Evolutionary conservation across 371 early-diverging fungal species (phyloP).

Genomic region (Rhizopus arrhizus): DNA sequence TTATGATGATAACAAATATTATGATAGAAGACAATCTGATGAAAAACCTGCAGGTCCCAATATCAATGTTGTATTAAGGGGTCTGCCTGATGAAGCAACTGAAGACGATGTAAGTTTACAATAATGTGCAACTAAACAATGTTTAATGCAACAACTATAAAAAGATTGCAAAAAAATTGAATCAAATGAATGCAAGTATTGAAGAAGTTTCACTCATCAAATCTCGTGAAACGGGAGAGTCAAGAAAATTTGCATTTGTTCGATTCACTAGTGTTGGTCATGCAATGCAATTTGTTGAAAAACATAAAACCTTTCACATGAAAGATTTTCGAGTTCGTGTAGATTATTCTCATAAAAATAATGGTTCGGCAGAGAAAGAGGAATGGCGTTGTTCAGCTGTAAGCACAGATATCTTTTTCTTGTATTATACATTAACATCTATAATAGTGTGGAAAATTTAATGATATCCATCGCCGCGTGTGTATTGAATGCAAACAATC

Average conservation of each 20-base stretch:
- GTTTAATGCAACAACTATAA: neutral
- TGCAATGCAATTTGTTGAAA: slow-evolving; percentile 65
- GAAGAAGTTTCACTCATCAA: slow-evolving; percentile 47
- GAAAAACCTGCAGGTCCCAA: slow-evolving; percentile 33
- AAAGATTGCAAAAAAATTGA: slow-evolving; percentile 29
- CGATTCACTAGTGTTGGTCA: slow-evolving; percentile 67
- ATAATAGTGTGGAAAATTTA: slow-evolving; percentile 42
- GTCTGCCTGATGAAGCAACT: slow-evolving; percentile 40
- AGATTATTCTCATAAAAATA: slow-evolving; percentile 55
- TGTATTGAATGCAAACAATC: slow-evolving; percentile 46
- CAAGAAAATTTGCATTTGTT: slow-evolving; percentile 67
- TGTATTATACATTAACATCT: neutral
- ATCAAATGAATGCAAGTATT: slow-evolving; percentile 28
- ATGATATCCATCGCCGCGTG: slow-evolving; percentile 37
- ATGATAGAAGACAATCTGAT: slow-evolving; percentile 7
- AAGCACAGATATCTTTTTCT: slow-evolving; percentile 5
- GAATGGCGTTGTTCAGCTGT: slow-evolving; percentile 63
- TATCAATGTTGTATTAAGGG: slow-evolving; percentile 53
- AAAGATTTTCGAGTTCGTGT: slow-evolving; percentile 52
- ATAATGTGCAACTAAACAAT: too few relatives aligned
- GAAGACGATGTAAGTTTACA: slow-evolving; percentile 46
- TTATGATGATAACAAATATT: slow-evolving; percentile 10
- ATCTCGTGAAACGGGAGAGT: slow-evolving; percentile 59
- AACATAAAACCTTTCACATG: slow-evolving; percentile 49
- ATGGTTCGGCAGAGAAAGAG: slow-evolving; percentile 38